Percentiles rank a stretch among this genome's conserved stretches.
phyloP scores from a whole-genome alignment of 768 basidiomycete species.

The Hortiboletus campestris region DNA sequence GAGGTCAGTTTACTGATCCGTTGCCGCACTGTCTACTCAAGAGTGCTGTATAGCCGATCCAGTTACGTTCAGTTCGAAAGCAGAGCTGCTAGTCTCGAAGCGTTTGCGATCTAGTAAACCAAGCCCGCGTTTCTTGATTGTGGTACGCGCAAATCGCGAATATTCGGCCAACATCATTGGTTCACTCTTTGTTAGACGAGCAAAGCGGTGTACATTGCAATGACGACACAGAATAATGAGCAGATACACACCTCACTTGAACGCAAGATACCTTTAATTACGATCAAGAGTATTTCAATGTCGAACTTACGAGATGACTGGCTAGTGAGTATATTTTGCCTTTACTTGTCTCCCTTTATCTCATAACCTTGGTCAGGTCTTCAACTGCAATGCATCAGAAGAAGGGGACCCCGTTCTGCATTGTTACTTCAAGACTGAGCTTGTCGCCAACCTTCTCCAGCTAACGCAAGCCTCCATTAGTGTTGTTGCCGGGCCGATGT shows the following conservation, averaged over 20 bases:
- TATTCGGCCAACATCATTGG: neutral
- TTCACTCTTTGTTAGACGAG: constrained; percentile 20
- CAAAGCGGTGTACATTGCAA: constrained; percentile 80
- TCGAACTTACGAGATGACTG: constrained; percentile 93
- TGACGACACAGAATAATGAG: constrained; percentile 63
- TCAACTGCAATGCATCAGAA: constrained; percentile 78
- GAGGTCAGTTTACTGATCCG: constrained; percentile 47
- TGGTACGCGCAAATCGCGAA: constrained; percentile 53
- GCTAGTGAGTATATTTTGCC: constrained; percentile 55
- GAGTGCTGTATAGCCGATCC: constrained; percentile 52
- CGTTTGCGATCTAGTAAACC: constrained; percentile 84
- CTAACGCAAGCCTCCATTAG: constrained; percentile 75
- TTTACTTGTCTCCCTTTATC: neutral
- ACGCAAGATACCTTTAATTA: constrained; percentile 85
- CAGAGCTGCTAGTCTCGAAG: constrained; percentile 83
- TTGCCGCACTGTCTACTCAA: neutral
- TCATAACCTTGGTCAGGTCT: constrained; percentile 46
- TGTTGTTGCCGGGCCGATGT: constrained; percentile 77
- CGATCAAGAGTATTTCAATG: constrained; percentile 83
- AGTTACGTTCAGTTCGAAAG: constrained; percentile 81
- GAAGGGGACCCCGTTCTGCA: constrained; percentile 94
- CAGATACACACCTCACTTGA: constrained; percentile 59
- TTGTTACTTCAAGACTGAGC: constrained; percentile 94
- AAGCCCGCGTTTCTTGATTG: constrained; percentile 84
- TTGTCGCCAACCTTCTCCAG: constrained; percentile 77